These are phyloP conservation scores for Candida glucosophila DNA, from an alignment of 1,139 yeast species.

Conservation along the genomic window DNA sequence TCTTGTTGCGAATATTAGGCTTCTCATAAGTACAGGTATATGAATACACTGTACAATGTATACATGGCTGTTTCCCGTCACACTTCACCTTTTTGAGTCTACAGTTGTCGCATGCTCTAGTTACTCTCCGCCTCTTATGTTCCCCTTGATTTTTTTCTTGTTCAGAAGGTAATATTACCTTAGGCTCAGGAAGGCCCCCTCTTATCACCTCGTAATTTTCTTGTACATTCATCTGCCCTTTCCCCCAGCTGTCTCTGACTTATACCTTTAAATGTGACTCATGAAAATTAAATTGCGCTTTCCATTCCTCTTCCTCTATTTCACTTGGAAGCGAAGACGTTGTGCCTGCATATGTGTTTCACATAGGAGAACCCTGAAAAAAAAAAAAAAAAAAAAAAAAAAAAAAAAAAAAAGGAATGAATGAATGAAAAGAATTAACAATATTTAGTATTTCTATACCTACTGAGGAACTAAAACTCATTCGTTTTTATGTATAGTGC, in stretches of 20 bases:
- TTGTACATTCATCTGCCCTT: too few relatives aligned
- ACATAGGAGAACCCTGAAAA: not conserved
- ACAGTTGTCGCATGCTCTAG: constrained; percentile 81
- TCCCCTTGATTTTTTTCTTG: constrained; percentile 8
- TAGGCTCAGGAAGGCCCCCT: constrained; percentile 1
- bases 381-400: constrained; percentile 1
- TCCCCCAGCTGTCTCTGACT: too few relatives aligned
- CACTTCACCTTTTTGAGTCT: constrained; percentile 76
- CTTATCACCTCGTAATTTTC: constrained; percentile 1
- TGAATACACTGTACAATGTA: constrained; percentile 82
- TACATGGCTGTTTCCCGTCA: constrained; percentile 82
- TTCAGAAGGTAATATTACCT: constrained; percentile 2
- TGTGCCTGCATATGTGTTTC: too few relatives aligned
- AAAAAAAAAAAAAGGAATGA: too few relatives aligned
- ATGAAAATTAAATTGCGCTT: too few relatives aligned
- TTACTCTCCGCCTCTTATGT: constrained; percentile 64
- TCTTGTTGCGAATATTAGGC: constrained; percentile 57
- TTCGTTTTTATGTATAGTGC: too few relatives aligned
- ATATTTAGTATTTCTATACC: too few relatives aligned
- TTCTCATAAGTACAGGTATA: constrained; percentile 65
- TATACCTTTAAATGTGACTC: too few relatives aligned
- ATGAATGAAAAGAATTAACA: too few relatives aligned
- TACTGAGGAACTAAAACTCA: too few relatives aligned
- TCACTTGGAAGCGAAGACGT: too few relatives aligned
- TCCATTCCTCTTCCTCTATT: too few relatives aligned